These are phyloP conservation scores for Globisporangium ultimum DNA, from an alignment of 352 stramenopile genomes.

Conservation along the genomic window DNA sequence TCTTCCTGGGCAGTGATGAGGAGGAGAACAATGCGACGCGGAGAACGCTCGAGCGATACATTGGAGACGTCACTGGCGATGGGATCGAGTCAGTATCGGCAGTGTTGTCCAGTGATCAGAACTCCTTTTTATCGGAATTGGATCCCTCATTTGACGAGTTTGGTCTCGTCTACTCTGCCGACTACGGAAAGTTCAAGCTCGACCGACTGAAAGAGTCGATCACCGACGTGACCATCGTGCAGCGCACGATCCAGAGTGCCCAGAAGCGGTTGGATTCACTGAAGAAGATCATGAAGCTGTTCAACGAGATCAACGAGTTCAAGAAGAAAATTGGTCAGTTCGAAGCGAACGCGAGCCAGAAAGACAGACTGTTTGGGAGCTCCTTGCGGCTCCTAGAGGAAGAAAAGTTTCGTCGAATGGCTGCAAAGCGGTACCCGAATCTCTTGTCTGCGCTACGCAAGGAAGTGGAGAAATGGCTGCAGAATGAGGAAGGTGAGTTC, in stretches of 20 bases:
- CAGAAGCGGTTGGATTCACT: conserved; percentile 64
- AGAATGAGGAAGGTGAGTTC: conserved; percentile 72
- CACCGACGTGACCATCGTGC: conserved; percentile 39
- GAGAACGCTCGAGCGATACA: conserved; percentile 55
- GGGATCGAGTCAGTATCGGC: neutral
- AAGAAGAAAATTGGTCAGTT: conserved; percentile 79
- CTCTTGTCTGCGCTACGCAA: conserved; percentile 45
- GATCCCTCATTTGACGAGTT: conserved; percentile 56
- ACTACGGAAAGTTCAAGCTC: conserved; percentile 37
- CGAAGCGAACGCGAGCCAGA: conserved; percentile 62
- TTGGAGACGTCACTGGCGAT: conserved; percentile 1
- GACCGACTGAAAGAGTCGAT: conserved; percentile 40
- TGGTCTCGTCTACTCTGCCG: conserved; percentile 32
- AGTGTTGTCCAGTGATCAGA: neutral
- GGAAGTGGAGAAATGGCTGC: conserved; percentile 70
- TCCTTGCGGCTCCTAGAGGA: conserved; percentile 74
- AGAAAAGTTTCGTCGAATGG: conserved; percentile 71
- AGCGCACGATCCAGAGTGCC: conserved; percentile 43
- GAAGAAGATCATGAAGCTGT: conserved; percentile 77
- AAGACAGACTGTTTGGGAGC: conserved; percentile 70
- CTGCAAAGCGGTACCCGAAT: conserved; percentile 64
- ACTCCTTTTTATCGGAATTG: conserved; percentile 54
- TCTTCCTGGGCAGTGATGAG: conserved; percentile 61
- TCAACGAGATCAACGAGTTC: conserved; percentile 63
- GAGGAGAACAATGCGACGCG: conserved; percentile 31